Conservation (phyloP, 2,329 filamentous ascomycete genomes). For the Fusarium begoniae region DNA sequence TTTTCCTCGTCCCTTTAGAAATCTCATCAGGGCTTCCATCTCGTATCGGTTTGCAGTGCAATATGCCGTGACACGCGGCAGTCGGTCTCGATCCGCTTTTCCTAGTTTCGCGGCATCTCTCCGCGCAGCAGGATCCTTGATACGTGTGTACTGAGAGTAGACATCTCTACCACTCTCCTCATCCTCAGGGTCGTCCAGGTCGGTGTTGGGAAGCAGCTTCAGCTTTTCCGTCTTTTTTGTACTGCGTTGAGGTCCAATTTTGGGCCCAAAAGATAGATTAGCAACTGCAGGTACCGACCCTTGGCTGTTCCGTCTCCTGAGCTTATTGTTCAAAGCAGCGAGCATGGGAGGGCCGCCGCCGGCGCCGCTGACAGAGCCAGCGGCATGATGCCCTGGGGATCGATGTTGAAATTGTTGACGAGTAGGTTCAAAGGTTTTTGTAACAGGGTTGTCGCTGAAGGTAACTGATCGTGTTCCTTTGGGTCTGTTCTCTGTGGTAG, state of each 20-base stretch:
- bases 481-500: conserved; percentile 48
- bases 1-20: conserved; percentile 84
- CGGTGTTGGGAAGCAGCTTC: conserved; percentile 93
- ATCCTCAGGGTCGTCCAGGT: conserved; percentile 79
- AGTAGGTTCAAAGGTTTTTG: conserved; percentile 67
- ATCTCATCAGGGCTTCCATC: conserved; percentile 88
- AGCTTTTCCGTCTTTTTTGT: conserved; percentile 97
- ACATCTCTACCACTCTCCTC: conserved; percentile 95
- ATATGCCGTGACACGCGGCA: conserved; percentile 95
- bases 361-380: conserved; percentile 45
- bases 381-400: conserved; percentile 45
- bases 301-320: conserved; percentile 86
- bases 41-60: conserved; percentile 94
- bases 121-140: conserved; percentile 94
- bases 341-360: conserved; percentile 67
- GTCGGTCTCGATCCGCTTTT: conserved; percentile 86
- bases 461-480: conserved; percentile 73
- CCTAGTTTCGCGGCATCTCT: conserved; percentile 91
- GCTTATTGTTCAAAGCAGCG: conserved; percentile 84
- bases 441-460: conserved; percentile 76
- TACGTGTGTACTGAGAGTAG: conserved; percentile 96
- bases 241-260: conserved; percentile 93
- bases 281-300: conserved; percentile 57
- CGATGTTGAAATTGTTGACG: conserved; percentile 36
- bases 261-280: conserved; percentile 57